A percentile compares a stretch with the other conserved stretches of the same genome.
These are phyloP conservation scores for Alternaria sp. DNA, from an alignment of 2,329 filamentous ascomycete species.

Conservation along the genomic window DNA sequence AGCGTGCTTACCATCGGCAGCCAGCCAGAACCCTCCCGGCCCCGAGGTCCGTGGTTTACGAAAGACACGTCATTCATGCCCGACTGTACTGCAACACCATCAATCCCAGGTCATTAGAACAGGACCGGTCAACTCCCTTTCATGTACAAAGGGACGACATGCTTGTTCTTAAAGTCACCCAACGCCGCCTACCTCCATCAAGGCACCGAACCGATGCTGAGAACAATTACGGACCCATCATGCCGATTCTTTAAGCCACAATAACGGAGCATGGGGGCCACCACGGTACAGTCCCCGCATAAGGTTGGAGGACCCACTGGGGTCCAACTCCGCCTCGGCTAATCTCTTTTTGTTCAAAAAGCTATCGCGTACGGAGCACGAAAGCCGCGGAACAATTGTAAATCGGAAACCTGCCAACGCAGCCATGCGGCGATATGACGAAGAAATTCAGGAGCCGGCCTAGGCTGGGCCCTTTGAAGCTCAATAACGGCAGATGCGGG, in stretches of 20 bases:
- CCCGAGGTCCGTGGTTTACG: not conserved
- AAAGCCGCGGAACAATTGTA: constrained; percentile 5
- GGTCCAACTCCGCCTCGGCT: not conserved
- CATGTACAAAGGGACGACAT: not conserved
- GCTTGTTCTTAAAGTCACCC: not conserved
- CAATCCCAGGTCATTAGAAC: not conserved
- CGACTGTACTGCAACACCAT: not conserved
- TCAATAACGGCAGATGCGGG: constrained; percentile 12
- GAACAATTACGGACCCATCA: not conserved
- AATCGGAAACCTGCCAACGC: constrained; percentile 3
- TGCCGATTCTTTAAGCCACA: constrained; percentile 3
- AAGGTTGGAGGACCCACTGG: constrained; percentile 2
- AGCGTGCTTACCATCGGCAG: not conserved
- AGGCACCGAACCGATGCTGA: not conserved
- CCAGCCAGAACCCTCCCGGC: not conserved
- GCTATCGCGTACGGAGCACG: constrained; percentile 1
- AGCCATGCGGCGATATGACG: constrained; percentile 5
- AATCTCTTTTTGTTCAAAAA: not conserved
- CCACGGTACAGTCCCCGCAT: not conserved
- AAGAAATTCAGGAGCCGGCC: constrained; percentile 5
- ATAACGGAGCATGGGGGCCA: not conserved
- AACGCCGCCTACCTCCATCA: not conserved
- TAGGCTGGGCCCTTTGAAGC: not conserved
- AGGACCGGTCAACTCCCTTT: not conserved
- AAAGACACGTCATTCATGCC: not conserved